Evolutionary conservation across 352 stramenopile genomes (phyloP).

Genomic region (Globisporangium orthogonon): DNA sequence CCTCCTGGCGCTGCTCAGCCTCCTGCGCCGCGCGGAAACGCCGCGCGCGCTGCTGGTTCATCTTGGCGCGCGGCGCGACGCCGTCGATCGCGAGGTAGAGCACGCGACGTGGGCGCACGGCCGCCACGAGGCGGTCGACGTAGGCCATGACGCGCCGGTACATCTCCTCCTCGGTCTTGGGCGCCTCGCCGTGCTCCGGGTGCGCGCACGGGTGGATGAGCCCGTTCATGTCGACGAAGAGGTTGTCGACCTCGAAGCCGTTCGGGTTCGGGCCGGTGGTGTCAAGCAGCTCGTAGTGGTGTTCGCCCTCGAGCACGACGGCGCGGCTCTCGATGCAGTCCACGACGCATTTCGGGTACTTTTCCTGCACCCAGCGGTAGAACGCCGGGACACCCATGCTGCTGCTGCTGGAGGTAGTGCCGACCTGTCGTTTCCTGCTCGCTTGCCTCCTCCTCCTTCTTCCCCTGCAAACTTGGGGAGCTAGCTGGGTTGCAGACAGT

Average conservation of each 20-base stretch:
- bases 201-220: conserved; percentile 99
- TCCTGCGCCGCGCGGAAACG: conserved; percentile 94
- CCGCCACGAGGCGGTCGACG: conserved; percentile 90
- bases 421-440: too few species aligned
- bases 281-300: conserved; percentile 78
- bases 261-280: conserved; percentile 90
- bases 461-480: too few species aligned
- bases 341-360: conserved; percentile 98
- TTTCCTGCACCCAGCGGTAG: conserved; percentile 98
- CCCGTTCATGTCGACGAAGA: conserved; percentile 99
- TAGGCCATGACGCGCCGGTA: conserved; percentile 75
- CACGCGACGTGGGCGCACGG: conserved; percentile 92
- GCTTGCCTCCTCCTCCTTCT: too few species aligned
- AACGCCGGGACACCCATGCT: conserved; percentile 98
- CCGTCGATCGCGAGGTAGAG: conserved; percentile 99
- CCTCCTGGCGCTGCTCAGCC: conserved; percentile 79
- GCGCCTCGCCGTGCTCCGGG: conserved; percentile 87
- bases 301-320: conserved; percentile 75
- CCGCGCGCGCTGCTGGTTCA: conserved; percentile 99
- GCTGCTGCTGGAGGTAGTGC: too few species aligned
- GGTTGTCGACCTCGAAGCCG: conserved; percentile 95
- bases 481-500: too few species aligned
- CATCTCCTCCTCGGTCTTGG: background rate
- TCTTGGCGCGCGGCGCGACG: conserved; percentile 97
- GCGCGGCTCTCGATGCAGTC: conserved; percentile 76